phyloP scores from a whole-genome alignment of 2,329 filamentous ascomycete genomes.

The Cytospora piceae region DNA sequence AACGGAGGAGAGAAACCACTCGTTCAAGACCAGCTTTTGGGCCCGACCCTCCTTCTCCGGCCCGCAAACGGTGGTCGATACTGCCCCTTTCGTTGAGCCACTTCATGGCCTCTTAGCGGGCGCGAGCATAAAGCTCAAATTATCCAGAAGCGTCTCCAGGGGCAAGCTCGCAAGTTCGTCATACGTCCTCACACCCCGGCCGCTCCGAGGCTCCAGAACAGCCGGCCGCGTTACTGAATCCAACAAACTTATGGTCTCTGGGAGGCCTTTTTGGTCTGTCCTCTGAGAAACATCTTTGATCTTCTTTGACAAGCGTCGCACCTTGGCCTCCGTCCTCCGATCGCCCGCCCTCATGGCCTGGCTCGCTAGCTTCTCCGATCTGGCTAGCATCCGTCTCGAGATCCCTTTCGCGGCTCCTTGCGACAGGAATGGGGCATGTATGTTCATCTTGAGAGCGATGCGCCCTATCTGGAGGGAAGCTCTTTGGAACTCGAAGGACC shows the following conservation, averaged over 20 bases:
- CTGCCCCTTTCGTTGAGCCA: background rate
- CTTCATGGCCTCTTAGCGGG: background rate
- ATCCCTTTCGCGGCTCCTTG: background rate
- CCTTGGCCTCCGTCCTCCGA: background rate
- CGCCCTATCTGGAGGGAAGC: background rate
- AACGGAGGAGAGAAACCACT: no score
- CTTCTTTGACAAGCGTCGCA: conserved; percentile 2
- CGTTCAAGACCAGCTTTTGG: no score
- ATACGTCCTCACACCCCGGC: conserved; percentile 5
- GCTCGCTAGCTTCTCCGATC: background rate
- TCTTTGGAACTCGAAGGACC: background rate
- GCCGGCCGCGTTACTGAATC: conserved; percentile 14
- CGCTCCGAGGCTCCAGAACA: conserved; percentile 3
- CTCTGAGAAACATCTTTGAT: conserved; percentile 12
- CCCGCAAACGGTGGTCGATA: background rate
- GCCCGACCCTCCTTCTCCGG: background rate
- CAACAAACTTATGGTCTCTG: conserved; percentile 1
- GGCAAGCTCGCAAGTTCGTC: background rate
- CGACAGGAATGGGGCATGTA: background rate
- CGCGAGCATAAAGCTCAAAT: background rate
- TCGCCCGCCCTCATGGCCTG: background rate
- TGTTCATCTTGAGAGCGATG: background rate
- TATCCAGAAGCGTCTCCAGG: conserved; percentile 4
- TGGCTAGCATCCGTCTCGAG: background rate
- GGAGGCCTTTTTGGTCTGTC: background rate